These are phyloP conservation scores for Fonsecaea monophora DNA, from an alignment of 2,329 filamentous ascomycete species.

Conservation along the genomic window DNA sequence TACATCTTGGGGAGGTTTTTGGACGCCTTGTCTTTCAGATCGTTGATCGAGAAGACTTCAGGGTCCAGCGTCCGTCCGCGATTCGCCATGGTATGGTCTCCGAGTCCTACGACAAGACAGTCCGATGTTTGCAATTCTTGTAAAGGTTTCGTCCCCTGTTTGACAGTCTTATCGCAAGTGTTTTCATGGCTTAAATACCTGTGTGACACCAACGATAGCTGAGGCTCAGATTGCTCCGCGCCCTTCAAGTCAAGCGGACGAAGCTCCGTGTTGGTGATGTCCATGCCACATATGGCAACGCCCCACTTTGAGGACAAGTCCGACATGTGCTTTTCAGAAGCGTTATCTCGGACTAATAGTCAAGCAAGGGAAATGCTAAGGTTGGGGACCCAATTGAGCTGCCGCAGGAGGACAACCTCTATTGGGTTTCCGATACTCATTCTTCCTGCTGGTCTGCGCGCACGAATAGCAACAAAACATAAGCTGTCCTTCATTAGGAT, in stretches of 20 bases:
- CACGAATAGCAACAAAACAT: neutral
- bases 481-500: neutral
- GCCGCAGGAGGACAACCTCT: neutral
- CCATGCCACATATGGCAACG: neutral
- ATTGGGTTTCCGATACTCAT: neutral
- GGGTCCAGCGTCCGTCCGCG: slow-evolving; percentile 44
- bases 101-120: neutral
- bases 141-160: neutral
- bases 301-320: slow-evolving; percentile 3
- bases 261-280: neutral
- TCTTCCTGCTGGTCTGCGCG: neutral
- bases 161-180: neutral
- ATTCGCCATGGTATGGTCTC: slow-evolving; percentile 42
- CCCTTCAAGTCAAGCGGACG: slow-evolving; percentile 8
- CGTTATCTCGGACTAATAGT: slow-evolving; percentile 1
- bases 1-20: slow-evolving; percentile 31
- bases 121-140: neutral
- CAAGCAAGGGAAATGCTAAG: neutral
- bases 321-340: neutral
- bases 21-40: slow-evolving; percentile 31
- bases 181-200: neutral
- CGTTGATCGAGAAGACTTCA: slow-evolving; percentile 39
- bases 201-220: neutral
- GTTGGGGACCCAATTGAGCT: neutral
- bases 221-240: neutral